Conservation (phyloP, 371 early-diverging fungal genomes). For the Lichtheimia ornata region DNA sequence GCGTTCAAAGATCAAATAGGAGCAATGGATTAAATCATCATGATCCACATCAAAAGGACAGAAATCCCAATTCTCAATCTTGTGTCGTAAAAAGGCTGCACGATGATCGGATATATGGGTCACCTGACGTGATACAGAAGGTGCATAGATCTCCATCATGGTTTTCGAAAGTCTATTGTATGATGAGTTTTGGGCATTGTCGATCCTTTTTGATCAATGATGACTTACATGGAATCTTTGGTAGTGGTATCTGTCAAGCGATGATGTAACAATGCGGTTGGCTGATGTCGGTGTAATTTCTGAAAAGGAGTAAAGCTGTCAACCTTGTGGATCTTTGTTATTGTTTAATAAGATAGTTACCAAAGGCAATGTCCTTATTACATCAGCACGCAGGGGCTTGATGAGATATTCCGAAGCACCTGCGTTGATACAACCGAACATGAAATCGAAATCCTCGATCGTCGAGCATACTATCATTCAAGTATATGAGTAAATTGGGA, state of each 20-base stretch:
- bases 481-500: constrained; percentile 11
- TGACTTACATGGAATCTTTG: constrained; percentile 29
- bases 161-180: constrained; percentile 19
- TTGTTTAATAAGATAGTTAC: constrained; percentile 26
- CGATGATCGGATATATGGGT: constrained; percentile 27
- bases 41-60: constrained; percentile 65
- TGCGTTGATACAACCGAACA: constrained; percentile 51
- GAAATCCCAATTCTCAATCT: constrained; percentile 68
- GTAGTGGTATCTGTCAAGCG: constrained; percentile 25
- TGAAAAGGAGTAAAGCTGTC: constrained; percentile 5
- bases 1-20: constrained; percentile 65
- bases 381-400: constrained; percentile 53
- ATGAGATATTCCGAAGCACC: constrained; percentile 59
- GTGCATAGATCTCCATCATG: constrained; percentile 28
- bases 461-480: constrained; percentile 34
- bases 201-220: not conserved
- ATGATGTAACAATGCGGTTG: constrained; percentile 15
- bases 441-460: constrained; percentile 29
- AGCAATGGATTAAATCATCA: constrained; percentile 67
- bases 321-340: constrained; percentile 1
- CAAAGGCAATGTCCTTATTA: constrained; percentile 56
- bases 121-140: constrained; percentile 4
- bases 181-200: too few relatives aligned
- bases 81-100: constrained; percentile 38
- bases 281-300: constrained; percentile 17